Percentiles rank a stretch among this genome's conserved stretches.
Conservation (phyloP, 2,329 filamentous ascomycete species). For the Parascedosporium putredinis region DNA sequence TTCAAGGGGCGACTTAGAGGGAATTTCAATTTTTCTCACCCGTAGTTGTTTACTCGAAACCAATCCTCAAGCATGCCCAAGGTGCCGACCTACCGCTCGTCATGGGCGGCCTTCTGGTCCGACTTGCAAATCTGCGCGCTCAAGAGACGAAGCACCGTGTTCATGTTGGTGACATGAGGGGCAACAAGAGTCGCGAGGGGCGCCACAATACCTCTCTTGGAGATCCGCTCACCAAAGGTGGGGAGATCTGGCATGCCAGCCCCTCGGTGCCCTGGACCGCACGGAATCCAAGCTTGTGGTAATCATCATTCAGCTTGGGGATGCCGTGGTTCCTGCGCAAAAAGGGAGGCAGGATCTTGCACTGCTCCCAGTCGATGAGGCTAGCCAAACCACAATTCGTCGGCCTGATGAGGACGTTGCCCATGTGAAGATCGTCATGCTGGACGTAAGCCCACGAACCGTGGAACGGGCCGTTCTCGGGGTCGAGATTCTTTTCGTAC, state of each 20-base stretch:
- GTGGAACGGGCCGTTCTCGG: constrained; percentile 3
- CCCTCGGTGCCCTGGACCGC: background rate
- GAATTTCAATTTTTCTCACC: background rate
- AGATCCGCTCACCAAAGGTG: background rate
- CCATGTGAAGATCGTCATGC: constrained; percentile 9
- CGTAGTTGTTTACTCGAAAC: background rate
- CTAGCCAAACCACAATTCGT: background rate
- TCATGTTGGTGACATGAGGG: background rate
- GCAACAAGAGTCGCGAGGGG: background rate
- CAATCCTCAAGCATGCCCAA: background rate
- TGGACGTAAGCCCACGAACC: constrained; percentile 6
- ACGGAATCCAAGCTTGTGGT: background rate
- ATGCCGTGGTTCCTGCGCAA: constrained; percentile 1
- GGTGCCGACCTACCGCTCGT: background rate
- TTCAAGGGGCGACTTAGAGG: no score
- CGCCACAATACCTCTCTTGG: background rate
- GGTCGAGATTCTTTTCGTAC: background rate
- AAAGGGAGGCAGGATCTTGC: constrained; percentile 8
- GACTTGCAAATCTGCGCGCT: background rate
- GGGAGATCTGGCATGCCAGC: background rate
- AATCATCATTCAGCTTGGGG: background rate
- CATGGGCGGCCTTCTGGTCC: background rate
- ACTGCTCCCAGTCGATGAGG: constrained; percentile 12
- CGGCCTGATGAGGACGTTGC: constrained; percentile 9
- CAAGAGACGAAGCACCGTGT: background rate